Base-by-base conservation (phyloP, 352 stramenopile genomes). In the Sclerospora graminicola region DNA sequence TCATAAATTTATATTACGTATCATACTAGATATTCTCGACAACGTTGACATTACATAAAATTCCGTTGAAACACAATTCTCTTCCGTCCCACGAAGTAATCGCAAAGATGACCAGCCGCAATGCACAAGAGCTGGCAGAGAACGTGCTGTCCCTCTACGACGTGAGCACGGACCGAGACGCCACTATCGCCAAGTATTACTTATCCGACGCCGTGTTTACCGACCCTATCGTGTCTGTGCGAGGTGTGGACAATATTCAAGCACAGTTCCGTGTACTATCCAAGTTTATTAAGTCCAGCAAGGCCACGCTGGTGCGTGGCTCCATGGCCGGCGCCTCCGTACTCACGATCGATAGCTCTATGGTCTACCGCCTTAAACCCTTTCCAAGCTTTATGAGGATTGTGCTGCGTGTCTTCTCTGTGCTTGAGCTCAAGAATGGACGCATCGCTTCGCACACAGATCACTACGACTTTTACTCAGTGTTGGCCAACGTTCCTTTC, bases 121-220 rank as follows among this genome's bases (percentile, higher is more conserved):
- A 77, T 54, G 75, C 75, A 0, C 75, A 88, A 54, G 72, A 88
- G 37, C 68, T 88, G 26, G 75, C 75, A 8, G 75, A 88, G 59
- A 82, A 67, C 55, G 76, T 89, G 28, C 59, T 91, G 23, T 88
- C 76, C 50, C 75, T 91, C 54, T 89, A 89, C 62, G 75, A 89
- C 61, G 73, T 89, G 38, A 74, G 73, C 57, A 52, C 70, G 10
- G 42, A 65, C 39, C 58, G 57, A 38, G 79, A 89, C 61, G 72
- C 65, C 45, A 82, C 80, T 23, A 83, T 91, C 41, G 69, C 74
- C 54, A 76, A 82, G 51, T 74, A 84, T 45, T 91, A 91, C 48
- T 63, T 73, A 31, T 53, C 69, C 10, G 74, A 89, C 41, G 79
- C 79, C 21, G 69, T 82, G 11, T 91, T 91, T 57, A 82, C 74